Evolutionary conservation across 768 basidiomycete genomes (phyloP).

Genomic region (Ramaria sp.): DNA sequence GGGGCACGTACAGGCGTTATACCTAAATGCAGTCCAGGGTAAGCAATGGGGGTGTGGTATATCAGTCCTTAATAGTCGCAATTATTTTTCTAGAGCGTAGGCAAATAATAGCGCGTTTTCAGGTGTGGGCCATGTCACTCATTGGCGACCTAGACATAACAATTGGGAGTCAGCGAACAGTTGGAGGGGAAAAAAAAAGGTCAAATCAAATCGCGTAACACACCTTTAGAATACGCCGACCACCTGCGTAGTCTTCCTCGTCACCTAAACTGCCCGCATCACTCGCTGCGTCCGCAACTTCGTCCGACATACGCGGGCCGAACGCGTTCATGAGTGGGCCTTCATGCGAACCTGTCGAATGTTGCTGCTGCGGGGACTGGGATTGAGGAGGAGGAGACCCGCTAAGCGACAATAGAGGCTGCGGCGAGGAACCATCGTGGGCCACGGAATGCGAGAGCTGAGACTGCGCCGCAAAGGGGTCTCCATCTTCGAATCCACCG

Average conservation of each 20-base stretch:
- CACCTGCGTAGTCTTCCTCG: background rate
- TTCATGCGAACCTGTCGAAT: background rate
- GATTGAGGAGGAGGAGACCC: background rate
- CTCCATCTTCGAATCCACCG: background rate
- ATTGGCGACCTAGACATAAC: no score
- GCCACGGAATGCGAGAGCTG: background rate
- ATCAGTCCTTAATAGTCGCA: no score
- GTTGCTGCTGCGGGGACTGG: background rate
- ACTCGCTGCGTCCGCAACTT: background rate
- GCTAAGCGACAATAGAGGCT: background rate
- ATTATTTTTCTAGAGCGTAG: no score
- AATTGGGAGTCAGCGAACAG: no score
- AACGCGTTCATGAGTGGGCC: background rate
- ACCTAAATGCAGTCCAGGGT: no score
- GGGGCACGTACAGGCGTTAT: no score
- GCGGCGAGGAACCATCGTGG: background rate
- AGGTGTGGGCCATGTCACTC: no score
- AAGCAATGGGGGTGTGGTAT: no score
- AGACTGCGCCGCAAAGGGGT: background rate
- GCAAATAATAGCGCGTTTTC: no score
- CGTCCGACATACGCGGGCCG: background rate
- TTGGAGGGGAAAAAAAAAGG: background rate
- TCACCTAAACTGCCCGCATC: constrained; percentile 3
- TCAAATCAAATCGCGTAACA: background rate
- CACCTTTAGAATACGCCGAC: constrained; percentile 6